These are phyloP conservation scores for Pythium sp. DNA, from an alignment of 352 stramenopile genomes.

Conservation along the genomic window DNA sequence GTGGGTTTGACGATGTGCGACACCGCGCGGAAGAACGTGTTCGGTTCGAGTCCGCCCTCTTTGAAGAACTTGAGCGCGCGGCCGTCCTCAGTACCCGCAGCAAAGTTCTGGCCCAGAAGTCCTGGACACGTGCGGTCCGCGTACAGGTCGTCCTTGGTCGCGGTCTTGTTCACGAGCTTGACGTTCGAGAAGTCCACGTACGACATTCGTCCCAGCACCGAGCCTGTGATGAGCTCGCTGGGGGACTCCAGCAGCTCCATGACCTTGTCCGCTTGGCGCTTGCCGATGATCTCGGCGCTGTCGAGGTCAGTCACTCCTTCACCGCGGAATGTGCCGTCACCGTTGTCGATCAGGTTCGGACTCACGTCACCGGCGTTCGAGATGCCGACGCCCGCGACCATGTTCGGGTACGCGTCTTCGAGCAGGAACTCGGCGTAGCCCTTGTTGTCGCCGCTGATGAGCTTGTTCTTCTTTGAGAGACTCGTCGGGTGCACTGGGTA, in stretches of 20 bases:
- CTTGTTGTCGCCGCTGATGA: conserved; percentile 85
- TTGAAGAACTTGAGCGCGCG: conserved; percentile 29
- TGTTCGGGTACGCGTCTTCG: conserved; percentile 25
- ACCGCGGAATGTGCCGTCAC: conserved; percentile 39
- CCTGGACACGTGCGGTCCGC: conserved; percentile 39
- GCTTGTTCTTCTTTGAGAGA: conserved; percentile 63
- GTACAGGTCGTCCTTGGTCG: conserved; percentile 25
- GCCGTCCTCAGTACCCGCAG: conserved; percentile 41
- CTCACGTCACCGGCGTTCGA: conserved; percentile 45
- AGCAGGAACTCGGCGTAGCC: conserved; percentile 45
- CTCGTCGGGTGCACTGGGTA: conserved; percentile 79
- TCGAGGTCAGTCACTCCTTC: conserved; percentile 32
- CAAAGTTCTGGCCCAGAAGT: conserved; percentile 48
- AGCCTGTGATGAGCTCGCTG: conserved; percentile 25
- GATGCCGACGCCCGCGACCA: conserved; percentile 35
- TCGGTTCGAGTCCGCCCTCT: conserved; percentile 33
- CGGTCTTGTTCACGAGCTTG: conserved; percentile 18
- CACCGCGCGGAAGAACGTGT: conserved; percentile 25
- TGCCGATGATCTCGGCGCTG: conserved; percentile 40
- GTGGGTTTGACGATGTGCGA: conserved; percentile 27
- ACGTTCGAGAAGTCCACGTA: conserved; percentile 53
- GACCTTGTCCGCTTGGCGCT: conserved; percentile 33
- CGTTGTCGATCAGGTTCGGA: conserved; percentile 42
- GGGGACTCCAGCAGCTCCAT: conserved; percentile 22
- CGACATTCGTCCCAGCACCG: conserved; percentile 29